These are phyloP conservation scores for Pichia sp. DNA, from an alignment of 1,139 yeast genomes.

Conservation along the genomic window DNA sequence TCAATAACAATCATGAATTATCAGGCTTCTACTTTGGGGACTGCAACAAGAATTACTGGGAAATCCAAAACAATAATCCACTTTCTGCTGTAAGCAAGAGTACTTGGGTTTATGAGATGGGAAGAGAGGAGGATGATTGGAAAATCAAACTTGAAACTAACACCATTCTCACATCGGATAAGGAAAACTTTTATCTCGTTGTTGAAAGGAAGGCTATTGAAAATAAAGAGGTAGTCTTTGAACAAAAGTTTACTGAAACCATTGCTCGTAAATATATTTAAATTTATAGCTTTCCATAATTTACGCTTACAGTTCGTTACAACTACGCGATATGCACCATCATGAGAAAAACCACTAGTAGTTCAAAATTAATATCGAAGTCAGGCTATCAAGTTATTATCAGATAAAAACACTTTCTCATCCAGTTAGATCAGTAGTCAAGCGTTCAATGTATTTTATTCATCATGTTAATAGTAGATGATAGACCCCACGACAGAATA, in stretches of 20 bases:
- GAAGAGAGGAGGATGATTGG: slow-evolving; percentile 36
- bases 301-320: too few species aligned
- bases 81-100: slow-evolving; percentile 35
- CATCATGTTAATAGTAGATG: slow-evolving; percentile 9
- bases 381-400: neutral
- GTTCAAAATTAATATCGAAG: neutral
- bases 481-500: neutral
- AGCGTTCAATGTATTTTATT: slow-evolving; percentile 18
- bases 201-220: slow-evolving; percentile 31
- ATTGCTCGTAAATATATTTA: slow-evolving; percentile 19
- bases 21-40: slow-evolving; percentile 35
- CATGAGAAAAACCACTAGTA: too few species aligned
- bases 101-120: slow-evolving; percentile 37
- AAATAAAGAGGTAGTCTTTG: slow-evolving; percentile 24
- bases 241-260: slow-evolving; percentile 26
- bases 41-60: slow-evolving; percentile 36
- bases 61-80: slow-evolving; percentile 33
- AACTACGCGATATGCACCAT: too few species aligned
- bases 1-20: slow-evolving; percentile 27
- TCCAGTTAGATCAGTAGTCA: slow-evolving; percentile 18
- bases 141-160: slow-evolving; percentile 31
- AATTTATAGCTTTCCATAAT: neutral
- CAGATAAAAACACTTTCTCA: slow-evolving; percentile 19
- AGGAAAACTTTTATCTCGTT: slow-evolving; percentile 18
- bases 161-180: slow-evolving; percentile 32